These are phyloP conservation scores for Postia placenta DNA, from an alignment of 768 basidiomycete species.

Conservation along the genomic window DNA sequence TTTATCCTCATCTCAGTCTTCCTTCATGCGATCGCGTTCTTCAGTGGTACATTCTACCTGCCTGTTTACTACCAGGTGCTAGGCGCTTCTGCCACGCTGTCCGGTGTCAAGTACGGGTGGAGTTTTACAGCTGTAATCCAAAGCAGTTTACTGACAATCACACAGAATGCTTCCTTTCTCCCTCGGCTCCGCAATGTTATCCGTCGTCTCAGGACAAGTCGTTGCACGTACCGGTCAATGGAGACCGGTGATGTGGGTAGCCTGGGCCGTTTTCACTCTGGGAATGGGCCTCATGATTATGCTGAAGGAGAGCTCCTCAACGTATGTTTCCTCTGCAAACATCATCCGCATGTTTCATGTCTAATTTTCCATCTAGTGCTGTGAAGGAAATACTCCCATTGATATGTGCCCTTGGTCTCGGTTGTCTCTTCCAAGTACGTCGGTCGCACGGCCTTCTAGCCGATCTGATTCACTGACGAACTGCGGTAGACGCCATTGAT, in stretches of 20 bases:
- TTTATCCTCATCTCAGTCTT: conserved; percentile 53
- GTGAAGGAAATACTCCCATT: conserved; percentile 59
- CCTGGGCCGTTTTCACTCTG: conserved; percentile 49
- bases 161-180: conserved; percentile 72
- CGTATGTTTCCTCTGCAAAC: conserved; percentile 23
- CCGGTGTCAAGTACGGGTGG: conserved; percentile 55
- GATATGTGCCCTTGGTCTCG: conserved; percentile 59
- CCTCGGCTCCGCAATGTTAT: conserved; percentile 47
- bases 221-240: conserved; percentile 55
- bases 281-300: conserved; percentile 72
- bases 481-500: conserved; percentile 52
- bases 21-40: conserved; percentile 61
- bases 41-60: conserved; percentile 56
- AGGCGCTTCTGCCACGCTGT: conserved; percentile 65
- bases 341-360: neutral
- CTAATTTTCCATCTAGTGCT: conserved; percentile 25
- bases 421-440: conserved; percentile 53
- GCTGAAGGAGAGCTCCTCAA: conserved; percentile 51
- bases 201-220: conserved; percentile 50
- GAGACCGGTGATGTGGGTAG: conserved; percentile 55
- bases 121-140: neutral
- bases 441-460: neutral
- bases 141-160: neutral
- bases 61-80: conserved; percentile 77
- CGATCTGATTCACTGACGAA: neutral